phyloP scores from a whole-genome alignment of 192 early-diverging fungal genomes.

The Podila verticillata region DNA sequence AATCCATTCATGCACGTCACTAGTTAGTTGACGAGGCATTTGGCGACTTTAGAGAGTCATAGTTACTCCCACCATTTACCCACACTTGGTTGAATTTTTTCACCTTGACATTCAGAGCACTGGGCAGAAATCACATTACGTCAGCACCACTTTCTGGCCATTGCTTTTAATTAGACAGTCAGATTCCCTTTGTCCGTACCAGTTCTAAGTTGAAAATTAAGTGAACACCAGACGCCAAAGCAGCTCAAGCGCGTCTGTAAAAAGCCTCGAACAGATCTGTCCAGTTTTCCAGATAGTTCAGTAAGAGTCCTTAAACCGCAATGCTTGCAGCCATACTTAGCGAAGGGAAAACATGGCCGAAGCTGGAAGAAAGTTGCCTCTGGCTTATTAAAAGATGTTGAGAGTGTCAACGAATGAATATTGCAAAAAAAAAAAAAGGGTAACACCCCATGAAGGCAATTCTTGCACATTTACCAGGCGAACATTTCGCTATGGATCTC shows the following conservation, averaged over 20 bases:
- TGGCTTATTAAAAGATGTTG: too few relatives aligned
- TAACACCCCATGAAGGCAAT: too few relatives aligned
- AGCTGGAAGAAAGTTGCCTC: too few relatives aligned
- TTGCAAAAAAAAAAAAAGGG: too few relatives aligned
- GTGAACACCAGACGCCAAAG: slow-evolving; percentile 50
- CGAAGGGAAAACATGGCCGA: too few relatives aligned
- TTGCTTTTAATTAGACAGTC: slow-evolving; percentile 90
- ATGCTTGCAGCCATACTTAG: too few relatives aligned
- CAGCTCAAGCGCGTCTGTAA: slow-evolving; percentile 41
- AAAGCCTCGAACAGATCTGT: slow-evolving; percentile 55
- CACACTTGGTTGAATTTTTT: slow-evolving; percentile 78
- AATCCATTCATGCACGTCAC: too few relatives aligned
- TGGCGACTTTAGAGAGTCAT: slow-evolving; percentile 81
- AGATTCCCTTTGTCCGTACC: slow-evolving; percentile 85
- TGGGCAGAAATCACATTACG: slow-evolving; percentile 88
- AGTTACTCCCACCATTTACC: slow-evolving; percentile 85
- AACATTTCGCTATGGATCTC: background rate
- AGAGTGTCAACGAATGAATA: too few relatives aligned
- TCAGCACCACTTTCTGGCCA: slow-evolving; percentile 78
- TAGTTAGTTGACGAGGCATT: too few relatives aligned
- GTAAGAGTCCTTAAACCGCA: slow-evolving; percentile 16
- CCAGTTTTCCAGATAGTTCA: slow-evolving; percentile 21
- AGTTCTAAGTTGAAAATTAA: slow-evolving; percentile 82
- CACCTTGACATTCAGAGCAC: slow-evolving; percentile 89
- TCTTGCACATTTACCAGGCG: too few relatives aligned